A percentile compares a stretch with the other conserved stretches of the same genome.
Conservation (phyloP, 495 filamentous ascomycete species). For the Talaromyces wortmannii region DNA sequence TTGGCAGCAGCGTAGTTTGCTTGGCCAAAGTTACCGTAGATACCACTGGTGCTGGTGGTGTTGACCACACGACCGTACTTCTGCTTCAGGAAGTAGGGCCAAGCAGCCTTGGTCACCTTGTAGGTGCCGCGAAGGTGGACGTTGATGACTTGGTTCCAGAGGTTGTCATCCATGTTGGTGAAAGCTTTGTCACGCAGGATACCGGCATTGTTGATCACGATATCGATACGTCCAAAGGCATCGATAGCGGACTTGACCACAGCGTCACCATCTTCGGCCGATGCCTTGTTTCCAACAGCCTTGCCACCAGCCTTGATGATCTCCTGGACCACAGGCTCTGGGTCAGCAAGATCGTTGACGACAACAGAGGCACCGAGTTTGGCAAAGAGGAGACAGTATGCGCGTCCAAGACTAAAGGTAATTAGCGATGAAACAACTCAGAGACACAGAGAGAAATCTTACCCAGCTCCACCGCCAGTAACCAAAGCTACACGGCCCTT, state of each 20-base stretch:
- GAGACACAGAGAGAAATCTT: constrained; percentile 11
- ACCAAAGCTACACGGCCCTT: constrained; percentile 86
- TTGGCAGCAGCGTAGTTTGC: constrained; percentile 97
- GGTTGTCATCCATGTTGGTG: constrained; percentile 90
- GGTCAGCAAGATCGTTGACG: constrained; percentile 91
- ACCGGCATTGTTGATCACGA: constrained; percentile 95
- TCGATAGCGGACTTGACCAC: constrained; percentile 93
- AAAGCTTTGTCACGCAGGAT: constrained; percentile 98
- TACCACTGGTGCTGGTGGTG: constrained; percentile 92
- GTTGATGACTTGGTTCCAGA: constrained; percentile 88
- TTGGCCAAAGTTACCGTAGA: constrained; percentile 99
- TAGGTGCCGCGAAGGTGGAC: constrained; percentile 95
- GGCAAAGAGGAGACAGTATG: constrained; percentile 88
- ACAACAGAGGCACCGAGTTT: constrained; percentile 85
- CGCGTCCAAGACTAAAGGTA: constrained; percentile 67
- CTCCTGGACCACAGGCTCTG: constrained; percentile 86
- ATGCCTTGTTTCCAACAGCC: constrained; percentile 89
- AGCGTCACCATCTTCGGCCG: constrained; percentile 86
- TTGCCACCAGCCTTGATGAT: constrained; percentile 86
- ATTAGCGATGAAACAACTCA: not conserved
- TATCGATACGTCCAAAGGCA: constrained; percentile 87
- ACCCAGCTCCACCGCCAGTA: constrained; percentile 87
- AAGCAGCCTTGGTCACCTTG: constrained; percentile 95
- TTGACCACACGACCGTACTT: constrained; percentile 97
- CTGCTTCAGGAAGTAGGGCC: constrained; percentile 97